Conservation (phyloP, 352 stramenopile genomes). For the Phytophthora pluvialis region DNA sequence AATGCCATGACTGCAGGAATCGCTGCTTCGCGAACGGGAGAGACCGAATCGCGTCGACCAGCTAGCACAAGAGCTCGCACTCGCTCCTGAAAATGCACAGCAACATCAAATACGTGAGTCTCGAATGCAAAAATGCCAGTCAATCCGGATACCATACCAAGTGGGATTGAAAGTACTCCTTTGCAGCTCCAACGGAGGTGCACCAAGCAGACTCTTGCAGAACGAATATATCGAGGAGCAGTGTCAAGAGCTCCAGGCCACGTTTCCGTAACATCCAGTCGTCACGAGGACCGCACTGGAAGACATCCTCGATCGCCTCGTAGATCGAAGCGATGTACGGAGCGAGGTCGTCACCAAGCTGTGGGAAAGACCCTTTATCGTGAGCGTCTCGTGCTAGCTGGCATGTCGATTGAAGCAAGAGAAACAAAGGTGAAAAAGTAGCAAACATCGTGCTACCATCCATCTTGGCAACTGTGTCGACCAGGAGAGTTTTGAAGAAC, state of each 20-base stretch:
- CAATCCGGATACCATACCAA: constrained; percentile 29
- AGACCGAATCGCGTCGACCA: constrained; percentile 59
- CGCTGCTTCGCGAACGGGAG: constrained; percentile 57
- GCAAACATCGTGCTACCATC: constrained; percentile 53
- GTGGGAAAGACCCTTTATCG: constrained; percentile 25
- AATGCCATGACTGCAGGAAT: constrained; percentile 47
- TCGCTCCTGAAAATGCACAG: constrained; percentile 36
- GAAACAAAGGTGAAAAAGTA: constrained; percentile 53
- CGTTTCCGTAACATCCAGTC: constrained; percentile 66
- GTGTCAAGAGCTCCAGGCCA: constrained; percentile 54
- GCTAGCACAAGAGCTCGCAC: constrained; percentile 49
- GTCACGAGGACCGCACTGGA: constrained; percentile 52
- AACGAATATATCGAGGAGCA: constrained; percentile 54
- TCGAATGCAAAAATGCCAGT: background rate
- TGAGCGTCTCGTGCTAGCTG: constrained; percentile 41
- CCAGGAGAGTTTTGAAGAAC: constrained; percentile 50
- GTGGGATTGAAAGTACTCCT: constrained; percentile 39
- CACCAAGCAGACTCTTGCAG: constrained; percentile 33
- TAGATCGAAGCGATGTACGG: constrained; percentile 49
- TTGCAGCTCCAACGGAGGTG: constrained; percentile 12
- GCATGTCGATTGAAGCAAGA: constrained; percentile 51
- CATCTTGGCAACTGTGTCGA: constrained; percentile 46
- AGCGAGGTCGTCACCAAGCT: constrained; percentile 43
- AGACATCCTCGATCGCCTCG: constrained; percentile 66
- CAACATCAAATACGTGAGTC: constrained; percentile 4